These are phyloP conservation scores for Harringtonia aguacate DNA, from an alignment of 2,329 filamentous ascomycete genomes.

Conservation along the genomic window DNA sequence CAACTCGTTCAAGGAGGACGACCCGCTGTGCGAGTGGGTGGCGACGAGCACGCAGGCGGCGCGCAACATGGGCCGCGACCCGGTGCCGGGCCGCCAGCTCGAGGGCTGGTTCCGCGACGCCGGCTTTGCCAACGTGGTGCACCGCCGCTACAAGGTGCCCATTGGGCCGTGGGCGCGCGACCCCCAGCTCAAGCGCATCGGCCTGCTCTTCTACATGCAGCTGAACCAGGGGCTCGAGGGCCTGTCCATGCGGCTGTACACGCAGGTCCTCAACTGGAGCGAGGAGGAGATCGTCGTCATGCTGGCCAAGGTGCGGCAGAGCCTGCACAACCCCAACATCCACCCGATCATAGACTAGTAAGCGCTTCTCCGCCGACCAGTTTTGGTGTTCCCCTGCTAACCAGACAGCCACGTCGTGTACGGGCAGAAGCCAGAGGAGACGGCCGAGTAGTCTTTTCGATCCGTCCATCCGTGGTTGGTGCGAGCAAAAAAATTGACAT, in stretches of 20 bases:
- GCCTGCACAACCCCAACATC: constrained; percentile 10
- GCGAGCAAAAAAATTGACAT: no score
- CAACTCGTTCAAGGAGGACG: constrained; percentile 13
- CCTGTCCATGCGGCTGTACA: constrained; percentile 11
- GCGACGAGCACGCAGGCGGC: constrained; percentile 10
- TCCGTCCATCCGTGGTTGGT: no score
- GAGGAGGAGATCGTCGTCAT: constrained; percentile 9
- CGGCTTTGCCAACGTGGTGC: constrained; percentile 37
- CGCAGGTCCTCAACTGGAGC: constrained; percentile 15
- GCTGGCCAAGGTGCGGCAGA: constrained; percentile 10
- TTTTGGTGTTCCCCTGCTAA: background rate
- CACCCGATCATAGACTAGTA: constrained; percentile 12
- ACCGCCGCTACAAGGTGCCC: constrained; percentile 33
- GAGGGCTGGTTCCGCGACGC: constrained; percentile 30
- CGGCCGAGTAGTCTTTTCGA: no score
- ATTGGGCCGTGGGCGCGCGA: constrained; percentile 36
- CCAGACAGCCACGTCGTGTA: constrained; percentile 9
- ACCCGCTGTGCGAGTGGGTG: constrained; percentile 6
- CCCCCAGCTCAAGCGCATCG: constrained; percentile 30
- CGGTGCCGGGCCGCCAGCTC: constrained; percentile 17
- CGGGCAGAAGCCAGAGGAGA: constrained; percentile 8
- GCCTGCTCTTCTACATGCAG: constrained; percentile 9
- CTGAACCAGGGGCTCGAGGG: constrained; percentile 11
- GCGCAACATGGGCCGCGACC: constrained; percentile 11
- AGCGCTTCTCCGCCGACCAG: no score